Conservation (phyloP, 2,329 filamentous ascomycete species). For the Fusarium aywerte region DNA sequence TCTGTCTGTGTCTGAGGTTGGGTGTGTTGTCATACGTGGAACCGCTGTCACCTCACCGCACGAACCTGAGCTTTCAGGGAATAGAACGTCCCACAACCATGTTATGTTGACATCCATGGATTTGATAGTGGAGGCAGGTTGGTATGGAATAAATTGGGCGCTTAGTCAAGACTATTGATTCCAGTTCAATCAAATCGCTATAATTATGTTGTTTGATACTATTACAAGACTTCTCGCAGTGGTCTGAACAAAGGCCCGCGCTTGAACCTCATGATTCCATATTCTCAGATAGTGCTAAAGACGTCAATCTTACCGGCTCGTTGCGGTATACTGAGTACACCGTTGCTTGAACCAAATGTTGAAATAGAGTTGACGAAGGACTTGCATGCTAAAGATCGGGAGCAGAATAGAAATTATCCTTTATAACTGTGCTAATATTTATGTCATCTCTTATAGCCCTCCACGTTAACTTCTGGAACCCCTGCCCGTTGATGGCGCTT, state of each 20-base stretch:
- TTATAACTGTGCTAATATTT: background rate
- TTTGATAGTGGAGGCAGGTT: no score
- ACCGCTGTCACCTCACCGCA: conserved; percentile 17
- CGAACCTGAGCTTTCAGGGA: conserved; percentile 24
- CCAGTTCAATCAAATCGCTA: background rate
- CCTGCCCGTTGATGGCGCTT: conserved; percentile 21
- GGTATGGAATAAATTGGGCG: background rate
- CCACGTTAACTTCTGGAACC: conserved; percentile 12
- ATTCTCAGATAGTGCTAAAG: no score
- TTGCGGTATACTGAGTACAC: background rate
- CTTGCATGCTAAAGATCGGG: background rate
- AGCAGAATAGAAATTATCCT: background rate
- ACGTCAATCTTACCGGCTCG: no score
- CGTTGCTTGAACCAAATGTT: background rate
- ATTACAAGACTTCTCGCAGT: background rate
- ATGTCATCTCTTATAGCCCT: background rate
- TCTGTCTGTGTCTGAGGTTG: conserved; percentile 11
- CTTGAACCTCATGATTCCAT: background rate
- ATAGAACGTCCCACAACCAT: conserved; percentile 8
- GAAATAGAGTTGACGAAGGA: background rate
- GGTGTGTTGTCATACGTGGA: conserved; percentile 21
- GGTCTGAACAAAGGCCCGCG: background rate
- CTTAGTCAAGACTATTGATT: background rate
- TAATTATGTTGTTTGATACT: background rate
- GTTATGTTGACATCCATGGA: background rate